These are phyloP conservation scores for Celoporthe dispersa DNA, from an alignment of 2,329 filamentous ascomycete genomes.

Conservation along the genomic window DNA sequence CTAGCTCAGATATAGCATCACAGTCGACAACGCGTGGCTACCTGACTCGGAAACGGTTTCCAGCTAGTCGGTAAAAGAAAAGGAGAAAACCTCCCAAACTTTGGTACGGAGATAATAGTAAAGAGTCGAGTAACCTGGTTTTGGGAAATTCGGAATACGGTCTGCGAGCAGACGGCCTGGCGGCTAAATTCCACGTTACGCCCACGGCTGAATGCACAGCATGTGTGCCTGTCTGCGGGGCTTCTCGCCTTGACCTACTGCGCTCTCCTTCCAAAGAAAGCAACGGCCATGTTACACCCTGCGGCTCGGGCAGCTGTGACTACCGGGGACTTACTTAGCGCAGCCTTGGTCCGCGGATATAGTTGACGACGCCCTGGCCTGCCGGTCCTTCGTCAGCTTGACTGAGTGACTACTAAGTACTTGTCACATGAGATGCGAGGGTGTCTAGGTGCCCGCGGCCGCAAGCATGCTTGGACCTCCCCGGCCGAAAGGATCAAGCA, in stretches of 20 bases:
- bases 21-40: not conserved
- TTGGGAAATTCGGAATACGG: constrained; percentile 1
- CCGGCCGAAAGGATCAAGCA: not conserved
- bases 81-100: not conserved
- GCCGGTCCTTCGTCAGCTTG: not conserved
- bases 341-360: not conserved
- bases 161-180: not conserved
- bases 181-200: constrained; percentile 10
- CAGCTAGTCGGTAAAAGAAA: not conserved
- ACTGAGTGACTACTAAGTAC: not conserved
- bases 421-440: not conserved
- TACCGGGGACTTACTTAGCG: not conserved
- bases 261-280: not conserved
- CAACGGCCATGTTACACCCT: not conserved
- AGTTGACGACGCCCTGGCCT: not conserved
- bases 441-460: not conserved
- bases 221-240: not conserved
- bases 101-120: constrained; percentile 3
- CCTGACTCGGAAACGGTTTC: not conserved
- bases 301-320: not conserved
- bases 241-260: not conserved
- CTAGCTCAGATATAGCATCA: not conserved
- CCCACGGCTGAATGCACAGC: not conserved
- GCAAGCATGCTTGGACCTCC: not conserved
- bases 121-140: not conserved